These are phyloP conservation scores for Kwoniella pini DNA, from an alignment of 768 basidiomycete genomes.

Conservation along the genomic window DNA sequence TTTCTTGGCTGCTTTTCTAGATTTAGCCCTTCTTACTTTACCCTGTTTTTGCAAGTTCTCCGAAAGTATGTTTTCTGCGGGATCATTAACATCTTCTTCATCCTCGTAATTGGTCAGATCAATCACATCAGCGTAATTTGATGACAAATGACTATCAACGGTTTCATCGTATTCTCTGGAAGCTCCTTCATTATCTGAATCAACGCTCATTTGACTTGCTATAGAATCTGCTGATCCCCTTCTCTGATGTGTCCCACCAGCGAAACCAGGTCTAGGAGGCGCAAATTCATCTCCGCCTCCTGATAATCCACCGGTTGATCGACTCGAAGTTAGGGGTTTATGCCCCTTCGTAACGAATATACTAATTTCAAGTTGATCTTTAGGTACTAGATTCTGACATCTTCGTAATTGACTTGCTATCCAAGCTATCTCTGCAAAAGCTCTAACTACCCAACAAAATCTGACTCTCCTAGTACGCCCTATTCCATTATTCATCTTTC, in stretches of 20 bases:
- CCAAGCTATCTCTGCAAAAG: slow-evolving; percentile 78
- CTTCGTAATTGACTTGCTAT: slow-evolving; percentile 67
- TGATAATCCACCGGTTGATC: too few species aligned
- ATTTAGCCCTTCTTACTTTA: slow-evolving; percentile 61
- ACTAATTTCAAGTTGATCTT: slow-evolving; percentile 62
- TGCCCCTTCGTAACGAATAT: slow-evolving; percentile 67
- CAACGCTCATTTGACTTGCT: slow-evolving; percentile 32
- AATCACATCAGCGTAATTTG: slow-evolving; percentile 55
- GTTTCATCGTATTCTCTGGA: slow-evolving; percentile 27
- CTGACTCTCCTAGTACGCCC: slow-evolving; percentile 62
- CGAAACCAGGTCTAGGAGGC: slow-evolving; percentile 51
- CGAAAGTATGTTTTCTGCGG: slow-evolving; percentile 63
- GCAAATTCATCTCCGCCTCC: slow-evolving; percentile 24
- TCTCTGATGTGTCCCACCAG: slow-evolving; percentile 19
- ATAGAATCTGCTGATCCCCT: slow-evolving; percentile 41
- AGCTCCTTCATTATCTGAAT: slow-evolving; percentile 1
- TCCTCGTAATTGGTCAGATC: slow-evolving; percentile 79
- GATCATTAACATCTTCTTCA: slow-evolving; percentile 63
- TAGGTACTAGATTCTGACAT: slow-evolving; percentile 63
- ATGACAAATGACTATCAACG: slow-evolving; percentile 19
- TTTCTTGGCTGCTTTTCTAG: slow-evolving; percentile 48
- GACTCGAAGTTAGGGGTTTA: background rate
- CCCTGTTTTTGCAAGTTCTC: slow-evolving; percentile 64
- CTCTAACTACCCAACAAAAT: slow-evolving; percentile 75
- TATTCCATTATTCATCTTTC: slow-evolving; percentile 62